A percentile compares a stretch with the other conserved stretches of the same genome.
Conservation (phyloP, 73 alveolate species). For the Durusdinium trenchii region DNA sequence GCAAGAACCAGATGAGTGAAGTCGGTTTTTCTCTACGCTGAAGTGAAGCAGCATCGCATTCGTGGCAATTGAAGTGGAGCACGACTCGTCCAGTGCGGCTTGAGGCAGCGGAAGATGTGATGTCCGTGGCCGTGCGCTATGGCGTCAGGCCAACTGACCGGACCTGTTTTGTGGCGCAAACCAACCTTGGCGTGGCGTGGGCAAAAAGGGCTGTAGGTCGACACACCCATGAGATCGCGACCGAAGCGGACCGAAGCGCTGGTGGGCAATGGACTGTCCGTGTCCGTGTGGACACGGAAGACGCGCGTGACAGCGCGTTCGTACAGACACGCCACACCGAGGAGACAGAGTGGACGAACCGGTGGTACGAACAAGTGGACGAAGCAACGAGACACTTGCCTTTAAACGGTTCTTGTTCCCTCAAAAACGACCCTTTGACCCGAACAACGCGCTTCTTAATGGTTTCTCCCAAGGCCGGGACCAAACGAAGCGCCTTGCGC, state of each 20-base stretch:
- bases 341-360: too few relatives aligned
- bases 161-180: not conserved
- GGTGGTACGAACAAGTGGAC: not conserved
- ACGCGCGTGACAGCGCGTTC: not conserved
- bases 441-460: not conserved
- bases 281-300: not conserved
- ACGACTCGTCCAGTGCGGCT: not conserved
- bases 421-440: not conserved
- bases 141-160: too few relatives aligned
- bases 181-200: not conserved
- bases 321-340: not conserved
- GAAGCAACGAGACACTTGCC: not conserved
- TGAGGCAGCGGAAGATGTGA: conserved; percentile 23
- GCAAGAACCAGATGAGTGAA: not conserved
- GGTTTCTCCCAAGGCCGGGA: too few relatives aligned
- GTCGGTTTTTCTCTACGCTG: not conserved
- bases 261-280: too few relatives aligned
- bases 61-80: too few relatives aligned
- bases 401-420: not conserved
- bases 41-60: too few relatives aligned
- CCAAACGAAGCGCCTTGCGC: too few relatives aligned
- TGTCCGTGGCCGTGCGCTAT: conserved; percentile 29
- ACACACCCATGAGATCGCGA: not conserved
- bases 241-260: not conserved
- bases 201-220: not conserved